A percentile compares a stretch with the other conserved stretches of the same genome.
phyloP scores from a whole-genome alignment of 768 basidiomycete species.

The Calocybe indica region DNA sequence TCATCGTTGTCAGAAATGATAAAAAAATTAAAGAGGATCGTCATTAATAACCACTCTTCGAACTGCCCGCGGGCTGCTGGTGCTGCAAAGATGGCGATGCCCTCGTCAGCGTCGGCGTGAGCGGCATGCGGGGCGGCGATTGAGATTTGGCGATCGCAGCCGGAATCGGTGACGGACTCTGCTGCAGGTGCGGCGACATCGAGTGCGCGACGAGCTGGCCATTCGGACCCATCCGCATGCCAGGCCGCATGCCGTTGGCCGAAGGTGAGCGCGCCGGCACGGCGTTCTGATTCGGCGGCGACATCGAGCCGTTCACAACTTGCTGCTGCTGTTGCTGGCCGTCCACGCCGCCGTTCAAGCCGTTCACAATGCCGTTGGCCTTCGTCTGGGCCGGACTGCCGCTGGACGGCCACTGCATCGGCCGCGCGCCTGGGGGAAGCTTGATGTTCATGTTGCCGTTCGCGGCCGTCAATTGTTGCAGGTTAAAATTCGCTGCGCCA shows the following conservation, averaged over 20 bases:
- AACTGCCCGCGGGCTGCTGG: constrained; percentile 45
- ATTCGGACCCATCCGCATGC: constrained; percentile 22
- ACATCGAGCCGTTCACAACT: constrained; percentile 19
- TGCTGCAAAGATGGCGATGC: constrained; percentile 52
- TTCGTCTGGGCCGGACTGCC: constrained; percentile 24
- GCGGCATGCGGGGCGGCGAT: constrained; percentile 43
- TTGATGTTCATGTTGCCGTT: constrained; percentile 35
- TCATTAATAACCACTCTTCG: constrained; percentile 47
- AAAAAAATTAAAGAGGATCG: constrained; percentile 1
- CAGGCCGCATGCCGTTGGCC: constrained; percentile 48
- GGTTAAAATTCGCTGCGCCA: constrained; percentile 27
- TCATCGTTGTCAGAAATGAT: not conserved
- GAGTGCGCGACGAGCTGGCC: constrained; percentile 36
- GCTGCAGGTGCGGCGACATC: constrained; percentile 46
- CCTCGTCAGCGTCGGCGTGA: constrained; percentile 47
- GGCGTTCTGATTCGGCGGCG: constrained; percentile 3
- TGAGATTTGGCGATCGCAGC: constrained; percentile 36
- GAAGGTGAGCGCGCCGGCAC: constrained; percentile 45
- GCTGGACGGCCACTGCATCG: constrained; percentile 29
- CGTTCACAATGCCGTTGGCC: constrained; percentile 25
- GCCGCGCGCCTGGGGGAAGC: constrained; percentile 29
- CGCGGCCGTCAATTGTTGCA: constrained; percentile 22
- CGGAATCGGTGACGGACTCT: constrained; percentile 40
- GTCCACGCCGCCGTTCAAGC: constrained; percentile 14
- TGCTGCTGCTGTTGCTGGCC: not conserved